These are phyloP conservation scores for Cardamine chenopodiifolia DNA, from an alignment of 345 rosid genomes.

Conservation along the genomic window DNA sequence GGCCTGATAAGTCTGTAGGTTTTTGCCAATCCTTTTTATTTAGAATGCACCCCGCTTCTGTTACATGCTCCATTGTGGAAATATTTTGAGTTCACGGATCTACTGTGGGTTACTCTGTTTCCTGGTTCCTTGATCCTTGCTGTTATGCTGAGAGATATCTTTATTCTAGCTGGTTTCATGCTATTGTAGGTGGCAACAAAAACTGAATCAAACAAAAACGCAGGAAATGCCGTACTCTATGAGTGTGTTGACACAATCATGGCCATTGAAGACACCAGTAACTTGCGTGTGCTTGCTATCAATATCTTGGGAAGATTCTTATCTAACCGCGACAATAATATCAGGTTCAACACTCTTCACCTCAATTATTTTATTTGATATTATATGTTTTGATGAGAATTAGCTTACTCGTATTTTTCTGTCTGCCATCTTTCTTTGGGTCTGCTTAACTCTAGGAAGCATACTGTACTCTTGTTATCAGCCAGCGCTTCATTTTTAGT, in stretches of 20 bases:
- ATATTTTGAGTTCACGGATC: slow-evolving; percentile 20
- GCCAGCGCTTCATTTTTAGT: neutral
- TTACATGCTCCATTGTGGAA: slow-evolving; percentile 23
- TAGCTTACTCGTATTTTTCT: slow-evolving; percentile 13
- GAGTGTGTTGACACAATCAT: slow-evolving; percentile 97
- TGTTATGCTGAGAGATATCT: slow-evolving; percentile 13
- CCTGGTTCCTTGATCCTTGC: slow-evolving; percentile 18
- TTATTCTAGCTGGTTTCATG: slow-evolving; percentile 32
- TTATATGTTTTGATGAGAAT: neutral
- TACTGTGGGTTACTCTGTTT: slow-evolving; percentile 17
- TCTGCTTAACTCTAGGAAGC: slow-evolving; percentile 19
- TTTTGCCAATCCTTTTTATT: slow-evolving; percentile 18
- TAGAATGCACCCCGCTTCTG: slow-evolving; percentile 3
- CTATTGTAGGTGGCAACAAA: slow-evolving; percentile 89
- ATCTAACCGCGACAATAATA: slow-evolving; percentile 98
- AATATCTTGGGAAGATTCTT: slow-evolving; percentile 96
- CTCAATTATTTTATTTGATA: slow-evolving; percentile 7
- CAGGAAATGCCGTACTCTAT: slow-evolving; percentile 98
- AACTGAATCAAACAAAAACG: slow-evolving; percentile 97
- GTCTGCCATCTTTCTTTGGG: slow-evolving; percentile 2
- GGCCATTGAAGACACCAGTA: slow-evolving; percentile 96
- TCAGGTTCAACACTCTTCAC: slow-evolving; percentile 59
- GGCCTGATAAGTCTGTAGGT: slow-evolving; percentile 19
- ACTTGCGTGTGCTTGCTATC: slow-evolving; percentile 98
- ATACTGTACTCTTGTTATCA: slow-evolving; percentile 13